Evolutionary conservation across 83 land plant species (phyloP), one percentile per base, ranked within the genome.

Genomic region (Picea abies): DNA sequence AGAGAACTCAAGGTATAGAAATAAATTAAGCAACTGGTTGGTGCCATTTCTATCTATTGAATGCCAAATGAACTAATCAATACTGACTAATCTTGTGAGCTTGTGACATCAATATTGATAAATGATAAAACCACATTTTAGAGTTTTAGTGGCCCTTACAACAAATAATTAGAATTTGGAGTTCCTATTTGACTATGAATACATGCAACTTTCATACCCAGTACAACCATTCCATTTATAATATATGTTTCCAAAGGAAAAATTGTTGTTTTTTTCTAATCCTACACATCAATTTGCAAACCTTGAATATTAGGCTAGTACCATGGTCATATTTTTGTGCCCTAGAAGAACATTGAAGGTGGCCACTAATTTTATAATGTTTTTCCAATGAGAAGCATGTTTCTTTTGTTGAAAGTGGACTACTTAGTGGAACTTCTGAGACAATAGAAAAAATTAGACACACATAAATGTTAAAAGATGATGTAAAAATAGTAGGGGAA

Each of bases 41-140:
- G 86, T 35, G 96, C 87, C 90, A 90, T 94, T 88, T 89, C 88
- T 85, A 93, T 84, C 81, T 93, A 93, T 37, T 98, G 90, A 23
- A 92, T 91, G 37, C 98, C 99, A 49, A 97, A 91, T 0, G 98
- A 98, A 78, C 98, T 95, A 64, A 97, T 67, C 91, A 95, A 79
- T 91, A 95, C 39, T 85, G 93, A 71, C 84, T 81, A 85, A 80
- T 78, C 82, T 64, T 90, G 87, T 60, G 91, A 85, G 25, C 85
- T 87, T 82, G 85, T 68, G 73, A 93, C 86, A 85, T 97, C 99
- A 87, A 94, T 94, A 85, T 91, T 91, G 64, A 90, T 83, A 81
- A 97, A 97, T 20, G 98, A 98, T 63, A 92, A 62, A 39, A 92
- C 99, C 60, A 83, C 82, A 41, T 88, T 90, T 62, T 91, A 88